These are phyloP conservation scores for Paxillus ammoniavirescens DNA, from an alignment of 768 basidiomycete genomes.

Conservation along the genomic window DNA sequence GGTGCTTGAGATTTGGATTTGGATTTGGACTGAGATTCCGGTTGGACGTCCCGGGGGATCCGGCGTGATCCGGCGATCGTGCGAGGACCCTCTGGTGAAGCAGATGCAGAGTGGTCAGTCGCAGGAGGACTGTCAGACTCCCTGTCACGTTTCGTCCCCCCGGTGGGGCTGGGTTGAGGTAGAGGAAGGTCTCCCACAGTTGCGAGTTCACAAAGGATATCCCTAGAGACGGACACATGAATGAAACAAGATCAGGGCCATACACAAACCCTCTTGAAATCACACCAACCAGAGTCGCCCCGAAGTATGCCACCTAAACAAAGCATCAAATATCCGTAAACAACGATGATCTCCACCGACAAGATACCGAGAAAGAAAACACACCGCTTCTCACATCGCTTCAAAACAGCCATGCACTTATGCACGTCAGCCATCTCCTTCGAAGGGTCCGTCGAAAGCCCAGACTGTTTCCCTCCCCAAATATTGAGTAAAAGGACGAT, in stretches of 20 bases:
- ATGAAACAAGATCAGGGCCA: neutral
- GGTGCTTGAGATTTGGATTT: slow-evolving; percentile 3
- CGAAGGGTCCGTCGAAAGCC: slow-evolving; percentile 38
- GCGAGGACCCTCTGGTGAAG: slow-evolving; percentile 19
- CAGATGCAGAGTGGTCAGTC: slow-evolving; percentile 1
- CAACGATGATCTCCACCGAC: neutral
- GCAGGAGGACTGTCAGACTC: slow-evolving; percentile 49
- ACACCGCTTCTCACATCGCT: slow-evolving; percentile 34
- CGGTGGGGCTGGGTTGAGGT: slow-evolving; percentile 51
- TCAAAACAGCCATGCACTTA: slow-evolving; percentile 45
- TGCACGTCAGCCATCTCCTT: slow-evolving; percentile 52
- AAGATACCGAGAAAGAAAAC: slow-evolving; percentile 5
- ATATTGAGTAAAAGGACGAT: slow-evolving; percentile 56
- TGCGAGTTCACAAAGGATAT: slow-evolving; percentile 70
- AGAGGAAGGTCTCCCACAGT: slow-evolving; percentile 70
- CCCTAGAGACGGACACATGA: slow-evolving; percentile 40
- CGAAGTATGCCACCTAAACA: slow-evolving; percentile 44
- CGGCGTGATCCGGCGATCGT: slow-evolving; percentile 36
- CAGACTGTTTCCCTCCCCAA: slow-evolving; percentile 49
- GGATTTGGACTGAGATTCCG: neutral
- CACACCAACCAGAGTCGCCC: slow-evolving; percentile 47
- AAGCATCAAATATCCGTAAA: neutral
- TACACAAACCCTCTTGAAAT: neutral
- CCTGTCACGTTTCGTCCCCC: slow-evolving; percentile 61
- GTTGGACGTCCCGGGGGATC: slow-evolving; percentile 24